Percentiles rank a stretch among this genome's conserved stretches.
Evolutionary conservation across 23 red algal genomes (phyloP).

Genomic region (Cyanidioschyzon merolae): DNA sequence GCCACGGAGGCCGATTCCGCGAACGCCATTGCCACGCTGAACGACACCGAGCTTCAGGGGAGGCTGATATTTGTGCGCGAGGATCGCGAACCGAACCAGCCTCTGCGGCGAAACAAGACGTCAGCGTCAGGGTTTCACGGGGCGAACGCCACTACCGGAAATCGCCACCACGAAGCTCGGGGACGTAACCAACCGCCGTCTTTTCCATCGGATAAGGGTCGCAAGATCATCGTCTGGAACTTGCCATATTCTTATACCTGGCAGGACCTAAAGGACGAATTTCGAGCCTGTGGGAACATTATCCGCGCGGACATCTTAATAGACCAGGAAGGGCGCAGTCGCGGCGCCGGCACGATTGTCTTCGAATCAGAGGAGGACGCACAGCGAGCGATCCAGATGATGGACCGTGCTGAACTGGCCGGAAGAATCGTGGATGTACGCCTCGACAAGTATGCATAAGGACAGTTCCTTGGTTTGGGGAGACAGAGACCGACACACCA

Average conservation of each 20-base stretch:
- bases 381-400: slow-evolving; percentile 70
- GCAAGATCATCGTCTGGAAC: slow-evolving; percentile 98
- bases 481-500: too few species aligned
- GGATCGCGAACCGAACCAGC: slow-evolving; percentile 72
- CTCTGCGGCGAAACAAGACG: slow-evolving; percentile 7
- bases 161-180: background rate
- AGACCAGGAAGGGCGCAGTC: slow-evolving; percentile 55
- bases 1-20: slow-evolving; percentile 54
- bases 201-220: slow-evolving; percentile 47
- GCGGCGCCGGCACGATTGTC: slow-evolving; percentile 82
- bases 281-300: slow-evolving; percentile 69
- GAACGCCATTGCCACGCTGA: slow-evolving; percentile 75
- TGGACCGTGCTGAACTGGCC: slow-evolving; percentile 75
- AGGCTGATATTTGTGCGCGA: slow-evolving; percentile 88
- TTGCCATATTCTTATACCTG: slow-evolving; percentile 74
- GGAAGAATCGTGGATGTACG: slow-evolving; percentile 80
- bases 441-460: slow-evolving; percentile 44
- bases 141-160: background rate
- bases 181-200: background rate
- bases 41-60: slow-evolving; percentile 74
- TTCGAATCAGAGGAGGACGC: slow-evolving; percentile 94
- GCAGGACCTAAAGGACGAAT: slow-evolving; percentile 96
- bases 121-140: background rate
- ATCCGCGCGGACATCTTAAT: slow-evolving; percentile 86
- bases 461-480: too few species aligned